Base-by-base conservation (phyloP, 2,329 filamentous ascomycete genomes). In the Parascedosporium putredinis region DNA sequence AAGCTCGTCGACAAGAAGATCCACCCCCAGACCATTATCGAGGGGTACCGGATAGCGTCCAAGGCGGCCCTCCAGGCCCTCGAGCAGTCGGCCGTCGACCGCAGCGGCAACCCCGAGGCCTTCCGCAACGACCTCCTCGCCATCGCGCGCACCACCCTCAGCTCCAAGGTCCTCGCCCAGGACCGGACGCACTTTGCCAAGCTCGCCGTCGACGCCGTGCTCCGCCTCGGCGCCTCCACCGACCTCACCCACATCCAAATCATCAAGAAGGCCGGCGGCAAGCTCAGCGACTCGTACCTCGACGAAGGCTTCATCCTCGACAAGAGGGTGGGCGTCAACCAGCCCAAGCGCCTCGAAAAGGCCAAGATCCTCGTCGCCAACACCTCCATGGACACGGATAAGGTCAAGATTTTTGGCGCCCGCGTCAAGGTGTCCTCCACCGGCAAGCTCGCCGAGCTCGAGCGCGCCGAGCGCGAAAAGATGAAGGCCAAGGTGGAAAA, bases 401-500 rank as follows among this genome's bases (percentile, higher is more conserved):
- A 98, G 77, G 88, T 98, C 73, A 98, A 98, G 79, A 97, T 98
- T 61, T 98, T 98, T 61, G 93, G 93, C 55, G 93, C 93, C 14
- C 82, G 91, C 52, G 88, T 98, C 61, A 97, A 97, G 78, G 93
- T 98, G 53, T 86, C 88, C 58, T 91, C 88, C 27, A 98, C 93
- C 3, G 88, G 88, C 66, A 96, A 97, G 76, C 79, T 98, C 46
- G 93, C 93, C n/a, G 93, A 98, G 62, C 76, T 98, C 50, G 93
- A 98, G 69, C 95, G 94, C 78, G 93, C 93, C 5, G 93, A 97
- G 74, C 86, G 88, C 61, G 93, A 98, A 61, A 97, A 97, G 83
- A 98, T 98, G 93, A 94, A 90, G 77, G 86, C 87, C 57, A 98
- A 98, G 79, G 93, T 98, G 43, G 93, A 98, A 55, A 91, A 88